Evolutionary conservation across 176 grass and related monocot species (phyloP).

Genomic region (Alloteropsis semialata): DNA sequence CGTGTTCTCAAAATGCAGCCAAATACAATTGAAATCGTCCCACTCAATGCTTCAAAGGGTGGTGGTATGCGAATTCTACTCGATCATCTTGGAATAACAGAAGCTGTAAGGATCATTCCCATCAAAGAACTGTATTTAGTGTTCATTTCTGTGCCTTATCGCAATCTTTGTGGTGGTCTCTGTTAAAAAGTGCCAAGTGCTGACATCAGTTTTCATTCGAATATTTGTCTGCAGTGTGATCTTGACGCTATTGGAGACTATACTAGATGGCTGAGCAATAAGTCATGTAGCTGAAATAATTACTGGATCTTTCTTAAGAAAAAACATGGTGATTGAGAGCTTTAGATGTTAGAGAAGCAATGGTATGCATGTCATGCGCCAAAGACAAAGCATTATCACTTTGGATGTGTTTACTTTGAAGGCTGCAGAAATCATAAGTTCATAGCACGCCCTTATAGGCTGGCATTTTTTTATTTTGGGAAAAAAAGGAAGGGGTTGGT

Average conservation of each 20-base stretch:
- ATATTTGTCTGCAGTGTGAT: conserved; percentile 39
- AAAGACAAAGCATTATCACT: not conserved
- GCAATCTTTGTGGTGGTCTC: not conserved
- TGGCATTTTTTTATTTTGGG: not conserved
- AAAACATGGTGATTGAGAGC: not conserved
- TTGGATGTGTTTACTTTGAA: not conserved
- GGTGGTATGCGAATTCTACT: conserved; percentile 64
- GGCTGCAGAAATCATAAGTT: not conserved
- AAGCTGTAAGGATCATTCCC: conserved; percentile 45
- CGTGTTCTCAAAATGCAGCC: conserved; percentile 42
- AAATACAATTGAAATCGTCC: conserved; percentile 68
- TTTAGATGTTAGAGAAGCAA: not conserved
- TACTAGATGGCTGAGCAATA: conserved; percentile 32
- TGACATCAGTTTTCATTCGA: not conserved
- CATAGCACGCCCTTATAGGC: not conserved
- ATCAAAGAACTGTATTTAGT: conserved; percentile 6
- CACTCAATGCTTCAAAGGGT: conserved; percentile 58
- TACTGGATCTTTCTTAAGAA: conserved; percentile 23
- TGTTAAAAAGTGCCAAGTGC: conserved; percentile 3
- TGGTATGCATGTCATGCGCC: not conserved
- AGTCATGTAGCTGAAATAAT: not conserved
- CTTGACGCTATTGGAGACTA: conserved; percentile 31
- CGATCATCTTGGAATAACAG: conserved; percentile 83
- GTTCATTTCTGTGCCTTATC: conserved; percentile 24
- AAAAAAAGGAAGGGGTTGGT: not conserved